Evolutionary conservation across 2,329 filamentous ascomycete species (phyloP).

Genomic region (Colletotrichum sp.): DNA sequence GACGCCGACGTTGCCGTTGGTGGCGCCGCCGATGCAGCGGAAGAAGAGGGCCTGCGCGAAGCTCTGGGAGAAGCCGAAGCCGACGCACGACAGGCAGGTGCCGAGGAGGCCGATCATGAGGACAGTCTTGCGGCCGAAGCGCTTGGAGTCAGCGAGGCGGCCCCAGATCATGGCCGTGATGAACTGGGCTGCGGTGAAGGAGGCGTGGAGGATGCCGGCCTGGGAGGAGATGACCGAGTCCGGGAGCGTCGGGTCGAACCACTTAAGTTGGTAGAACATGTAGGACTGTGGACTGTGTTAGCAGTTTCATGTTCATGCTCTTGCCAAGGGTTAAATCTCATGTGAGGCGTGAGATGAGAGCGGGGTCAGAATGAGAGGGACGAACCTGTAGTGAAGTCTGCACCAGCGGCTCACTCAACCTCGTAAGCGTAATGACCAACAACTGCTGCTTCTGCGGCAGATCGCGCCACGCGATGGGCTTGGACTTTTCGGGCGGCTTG

Average conservation of each 20-base stretch:
- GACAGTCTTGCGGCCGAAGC: slow-evolving; percentile 76
- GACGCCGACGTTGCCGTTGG: slow-evolving; percentile 56
- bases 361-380: slow-evolving; percentile 14
- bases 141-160: slow-evolving; percentile 66
- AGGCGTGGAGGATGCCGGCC: slow-evolving; percentile 78
- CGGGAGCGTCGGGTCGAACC: slow-evolving; percentile 64
- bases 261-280: slow-evolving; percentile 88
- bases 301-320: background rate
- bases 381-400: slow-evolving; percentile 70
- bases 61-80: slow-evolving; percentile 73
- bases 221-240: slow-evolving; percentile 75
- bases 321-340: background rate
- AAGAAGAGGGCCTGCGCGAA: slow-evolving; percentile 71
- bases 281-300: slow-evolving; percentile 55
- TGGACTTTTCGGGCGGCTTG: slow-evolving; percentile 24
- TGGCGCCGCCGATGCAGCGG: slow-evolving; percentile 66
- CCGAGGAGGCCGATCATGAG: slow-evolving; percentile 79
- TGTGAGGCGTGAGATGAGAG: background rate
- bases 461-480: slow-evolving; percentile 70
- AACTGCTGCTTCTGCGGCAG: slow-evolving; percentile 81
- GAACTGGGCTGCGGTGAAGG: slow-evolving; percentile 84
- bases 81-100: slow-evolving; percentile 67
- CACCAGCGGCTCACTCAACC: slow-evolving; percentile 82
- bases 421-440: slow-evolving; percentile 76
- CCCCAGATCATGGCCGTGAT: slow-evolving; percentile 86